Conservation (phyloP, 495 filamentous ascomycete species). For the Penicillium ucsense region DNA sequence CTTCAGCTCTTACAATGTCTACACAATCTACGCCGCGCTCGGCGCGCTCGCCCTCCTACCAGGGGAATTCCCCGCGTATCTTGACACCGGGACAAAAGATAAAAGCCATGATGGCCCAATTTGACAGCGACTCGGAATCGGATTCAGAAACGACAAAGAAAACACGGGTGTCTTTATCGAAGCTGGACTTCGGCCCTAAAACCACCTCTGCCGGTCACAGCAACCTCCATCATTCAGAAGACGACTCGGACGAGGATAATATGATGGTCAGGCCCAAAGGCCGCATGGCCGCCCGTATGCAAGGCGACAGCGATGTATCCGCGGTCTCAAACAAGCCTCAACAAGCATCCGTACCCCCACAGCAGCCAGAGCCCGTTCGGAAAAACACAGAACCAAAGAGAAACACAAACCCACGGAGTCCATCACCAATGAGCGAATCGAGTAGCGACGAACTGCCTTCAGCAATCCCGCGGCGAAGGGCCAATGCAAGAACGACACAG, state of each 20-base stretch:
- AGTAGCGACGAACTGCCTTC: slow-evolving; percentile 32
- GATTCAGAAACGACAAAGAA: slow-evolving; percentile 23
- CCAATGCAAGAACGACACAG: slow-evolving; percentile 6
- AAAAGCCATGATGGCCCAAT: slow-evolving; percentile 53
- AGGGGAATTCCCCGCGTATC: slow-evolving; percentile 25
- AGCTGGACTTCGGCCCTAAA: slow-evolving; percentile 14
- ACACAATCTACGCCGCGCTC: slow-evolving; percentile 34
- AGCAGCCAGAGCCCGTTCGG: slow-evolving; percentile 21
- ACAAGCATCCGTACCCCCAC: slow-evolving; percentile 28
- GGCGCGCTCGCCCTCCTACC: slow-evolving; percentile 30
- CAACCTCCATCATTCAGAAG: slow-evolving; percentile 9
- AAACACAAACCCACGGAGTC: slow-evolving; percentile 8
- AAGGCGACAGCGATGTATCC: slow-evolving; percentile 14
- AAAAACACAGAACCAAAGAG: slow-evolving; percentile 7
- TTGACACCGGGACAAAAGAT: slow-evolving; percentile 64
- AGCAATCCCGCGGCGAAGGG: slow-evolving; percentile 22
- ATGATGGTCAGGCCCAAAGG: slow-evolving; percentile 54
- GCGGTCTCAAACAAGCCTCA: neutral
- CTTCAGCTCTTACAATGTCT: slow-evolving; percentile 20
- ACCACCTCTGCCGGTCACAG: slow-evolving; percentile 3
- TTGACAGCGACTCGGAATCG: slow-evolving; percentile 49
- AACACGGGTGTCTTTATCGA: slow-evolving; percentile 9
- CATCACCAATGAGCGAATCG: slow-evolving; percentile 5
- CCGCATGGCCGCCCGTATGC: slow-evolving; percentile 61
- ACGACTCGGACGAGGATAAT: slow-evolving; percentile 37